Base-by-base conservation (phyloP, 495 filamentous ascomycete genomes). In the Podospora didyma region DNA sequence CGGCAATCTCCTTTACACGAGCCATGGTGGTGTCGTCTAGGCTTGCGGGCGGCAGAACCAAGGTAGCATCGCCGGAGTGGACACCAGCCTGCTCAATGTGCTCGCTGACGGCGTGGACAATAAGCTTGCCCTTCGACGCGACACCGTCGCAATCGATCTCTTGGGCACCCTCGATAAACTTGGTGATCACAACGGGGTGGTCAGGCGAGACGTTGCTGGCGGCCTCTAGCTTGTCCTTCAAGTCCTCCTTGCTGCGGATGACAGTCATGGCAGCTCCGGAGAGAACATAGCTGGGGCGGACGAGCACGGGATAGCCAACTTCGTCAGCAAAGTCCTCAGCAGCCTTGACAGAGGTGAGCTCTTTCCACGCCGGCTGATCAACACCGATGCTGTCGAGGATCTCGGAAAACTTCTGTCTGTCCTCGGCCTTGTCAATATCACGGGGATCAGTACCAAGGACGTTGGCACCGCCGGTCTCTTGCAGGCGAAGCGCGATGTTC, bases 221-320 rank as follows among this genome's bases (percentile, higher is more conserved):
- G 66, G 94, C 90, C 69, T 90, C 85, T 9, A 98, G 81, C 76
- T 96, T 97, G 54, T 83, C 88, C 62, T 90, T 92, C 37, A 98
- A 81, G 60, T 97, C 94, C 62, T 89, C 83, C 73, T 92, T 81
- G 59, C 88, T 94, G 70, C 89, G 92, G 49, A 97, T 95, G n/a
- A 95, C 96, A 71, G 96, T 98, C 94, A 98, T 98, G 57, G 94
- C 94, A 59, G 94, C 94, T 57, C 94, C 94, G 20, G 94, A 97
- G 24, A 98, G 87, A 26, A 98, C 94, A 66, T 98, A 98, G n/a
- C 88, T 92, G 11, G 94, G 94, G 51, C 94, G 87, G 39, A 97
- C 93, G 24, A 97, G 81, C 49, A 98, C 94, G 22, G 94, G 94
- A 72, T 97, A 98, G 60, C 83, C 84, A 53, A 96, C 94, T 72